Evolutionary conservation across 805 yeast genomes (phyloP).

Genomic region (Zygoascus flipseniorum): DNA sequence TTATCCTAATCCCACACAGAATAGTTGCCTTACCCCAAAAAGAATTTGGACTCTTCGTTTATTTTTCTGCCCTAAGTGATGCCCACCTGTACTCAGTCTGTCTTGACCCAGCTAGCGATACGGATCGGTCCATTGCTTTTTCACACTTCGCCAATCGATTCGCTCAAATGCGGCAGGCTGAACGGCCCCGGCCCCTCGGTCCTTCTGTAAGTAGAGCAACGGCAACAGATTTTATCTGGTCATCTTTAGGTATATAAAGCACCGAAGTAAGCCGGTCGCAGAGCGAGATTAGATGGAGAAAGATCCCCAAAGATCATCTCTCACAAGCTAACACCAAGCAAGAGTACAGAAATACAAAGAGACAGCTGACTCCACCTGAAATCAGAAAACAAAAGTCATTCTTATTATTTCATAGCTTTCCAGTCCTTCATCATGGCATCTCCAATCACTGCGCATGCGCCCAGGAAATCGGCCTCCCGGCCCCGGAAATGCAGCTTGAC

Average conservation of each 20-base stretch:
- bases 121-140: not conserved
- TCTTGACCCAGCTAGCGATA: not conserved
- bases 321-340: too few species aligned
- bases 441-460: not conserved
- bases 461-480: not conserved
- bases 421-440: not conserved
- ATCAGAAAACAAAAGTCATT: too few species aligned
- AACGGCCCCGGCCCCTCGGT: too few species aligned
- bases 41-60: not conserved
- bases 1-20: not conserved
- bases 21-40: not conserved
- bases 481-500: conserved; percentile 18
- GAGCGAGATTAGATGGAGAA: too few species aligned
- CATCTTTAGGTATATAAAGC: too few species aligned
- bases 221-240: too few species aligned
- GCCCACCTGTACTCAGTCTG: not conserved
- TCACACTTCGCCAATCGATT: not conserved
- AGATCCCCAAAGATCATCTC: too few species aligned
- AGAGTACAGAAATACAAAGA: too few species aligned
- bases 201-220: too few species aligned
- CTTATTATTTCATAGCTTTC: not conserved
- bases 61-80: not conserved
- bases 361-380: too few species aligned
- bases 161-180: not conserved
- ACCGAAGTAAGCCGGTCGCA: too few species aligned